These are phyloP conservation scores for Ascochyta viciae-villosae DNA, from an alignment of 2,329 filamentous ascomycete species.

Conservation along the genomic window DNA sequence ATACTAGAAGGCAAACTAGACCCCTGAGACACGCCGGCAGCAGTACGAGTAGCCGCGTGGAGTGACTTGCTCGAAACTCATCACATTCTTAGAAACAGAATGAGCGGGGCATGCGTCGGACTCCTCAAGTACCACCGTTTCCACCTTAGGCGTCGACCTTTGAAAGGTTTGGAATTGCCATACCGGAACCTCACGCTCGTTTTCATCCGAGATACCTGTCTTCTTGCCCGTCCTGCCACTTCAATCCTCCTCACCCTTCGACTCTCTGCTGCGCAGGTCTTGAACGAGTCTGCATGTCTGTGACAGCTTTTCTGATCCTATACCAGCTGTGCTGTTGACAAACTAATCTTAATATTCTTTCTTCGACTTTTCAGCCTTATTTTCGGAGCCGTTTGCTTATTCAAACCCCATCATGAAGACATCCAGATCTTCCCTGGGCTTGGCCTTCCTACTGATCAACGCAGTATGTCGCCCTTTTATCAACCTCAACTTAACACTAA, in stretches of 20 bases:
- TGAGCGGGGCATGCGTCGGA: slow-evolving; percentile 30
- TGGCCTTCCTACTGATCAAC: slow-evolving; percentile 38
- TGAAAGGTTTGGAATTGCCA: slow-evolving; percentile 42
- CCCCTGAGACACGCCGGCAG: slow-evolving; percentile 32
- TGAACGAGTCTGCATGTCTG: slow-evolving; percentile 46
- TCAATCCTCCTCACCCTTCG: slow-evolving; percentile 31
- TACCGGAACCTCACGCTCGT: slow-evolving; percentile 38
- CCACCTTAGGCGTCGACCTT: slow-evolving; percentile 38
- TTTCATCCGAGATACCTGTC: slow-evolving; percentile 33
- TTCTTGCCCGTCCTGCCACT: slow-evolving; percentile 19
- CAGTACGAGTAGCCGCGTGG: slow-evolving; percentile 39
- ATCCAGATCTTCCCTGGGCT: slow-evolving; percentile 32
- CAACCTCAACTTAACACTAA: not conserved
- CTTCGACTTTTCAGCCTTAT: not conserved
- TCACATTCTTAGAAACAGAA: slow-evolving; percentile 41
- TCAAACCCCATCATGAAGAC: slow-evolving; percentile 37
- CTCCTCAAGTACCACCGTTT: slow-evolving; percentile 35
- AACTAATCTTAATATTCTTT: slow-evolving; percentile 39
- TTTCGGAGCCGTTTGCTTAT: not conserved
- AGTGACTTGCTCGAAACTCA: slow-evolving; percentile 31
- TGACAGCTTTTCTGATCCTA: slow-evolving; percentile 30
- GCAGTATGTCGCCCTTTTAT: slow-evolving; percentile 31
- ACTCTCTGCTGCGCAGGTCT: slow-evolving; percentile 47
- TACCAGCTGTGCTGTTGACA: slow-evolving; percentile 47
- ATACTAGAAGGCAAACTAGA: slow-evolving; percentile 20